Evolutionary conservation across 495 filamentous ascomycete species (phyloP), one percentile per base, ranked within the genome.

Genomic region (Bathelium albidoporum): DNA sequence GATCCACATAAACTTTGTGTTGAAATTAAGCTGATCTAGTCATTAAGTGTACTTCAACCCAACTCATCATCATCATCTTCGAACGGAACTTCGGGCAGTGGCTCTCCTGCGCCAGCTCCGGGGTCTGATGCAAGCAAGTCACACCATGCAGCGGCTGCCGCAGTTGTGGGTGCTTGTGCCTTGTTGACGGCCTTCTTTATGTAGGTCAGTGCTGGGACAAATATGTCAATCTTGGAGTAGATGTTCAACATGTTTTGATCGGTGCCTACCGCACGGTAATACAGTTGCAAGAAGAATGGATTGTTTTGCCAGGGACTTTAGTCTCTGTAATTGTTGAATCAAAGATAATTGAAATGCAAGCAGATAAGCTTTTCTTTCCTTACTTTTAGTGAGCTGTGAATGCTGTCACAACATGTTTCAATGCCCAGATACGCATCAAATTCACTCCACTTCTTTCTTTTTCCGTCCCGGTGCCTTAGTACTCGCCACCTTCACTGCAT

Each of bases 401-500:
- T n/a, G n/a, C n/a, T n/a, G n/a, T n/a, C 36, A 41, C 16, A 7
- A 41, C 7, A 16, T 16, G 36, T 16, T 41, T 41, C 36, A 16
- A 49, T 18, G 16, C 44, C 22, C 16, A 5, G 10, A 3, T n/a
- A 9, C 49, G 11, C 49, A 55, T 55, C 49, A n/a, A 9, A 5
- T 9, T 29, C 61, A 64, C 43, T 68, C 66, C 29, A n/a, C n/a
- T n/a, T n/a, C n/a, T n/a, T 39, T 68, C 55, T 45, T 44, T 69
- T 75, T 72, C 69, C 70, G 71, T 36, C 39, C 53, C 24, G 62
- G 58, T 59, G 65, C 68, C 59, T 67, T 66, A 65, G 68, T 75
- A 20, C 60, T 66, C 32, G 75, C 72, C 52, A 82, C 82, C 64
- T 73, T 74, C 61, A 77, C 73, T 5, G 89, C 87, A 67, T 80